Evolutionary conservation across 805 yeast species (phyloP), one percentile per base, ranked within the genome.

Genomic region (Yueomyces sinensis): DNA sequence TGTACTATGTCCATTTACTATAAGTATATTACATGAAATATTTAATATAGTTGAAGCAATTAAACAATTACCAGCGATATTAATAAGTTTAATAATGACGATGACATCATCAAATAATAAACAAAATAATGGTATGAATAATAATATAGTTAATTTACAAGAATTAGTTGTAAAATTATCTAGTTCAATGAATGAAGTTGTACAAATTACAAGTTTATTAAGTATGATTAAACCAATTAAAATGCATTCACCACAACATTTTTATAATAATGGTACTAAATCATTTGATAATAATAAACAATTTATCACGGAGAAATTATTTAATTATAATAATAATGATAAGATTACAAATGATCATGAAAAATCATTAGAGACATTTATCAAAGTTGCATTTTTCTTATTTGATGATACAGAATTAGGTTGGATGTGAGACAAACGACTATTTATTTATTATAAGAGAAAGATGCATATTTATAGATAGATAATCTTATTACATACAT

Each of bases 391-490:
- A 13, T 55, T 58, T 59, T 44, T 45, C 32, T 34, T 55, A 9
- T 33, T 54, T 1, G 56, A 52, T 33, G 55, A 49, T 30, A 41
- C 50, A 9, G 60, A 54, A 32, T 31, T 55, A 17, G 60, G 60
- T 5, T 55, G 60, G 60, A 41, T 40, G 30, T 44, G 30, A 36
- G 9, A 4, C 13, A 6, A 28, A 28, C 13, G 16, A n/a, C n/a
- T n/a, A n/a, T n/a, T n/a, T n/a, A n/a, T n/a, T n/a, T n/a, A n/a
- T n/a, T n/a, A n/a, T n/a, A n/a, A n/a, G n/a, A n/a, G n/a, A n/a
- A n/a, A n/a, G n/a, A n/a, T n/a, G n/a, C n/a, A n/a, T n/a, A n/a
- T n/a, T n/a, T n/a, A n/a, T n/a, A n/a, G n/a, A n/a, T n/a, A n/a
- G n/a, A n/a, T n/a, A n/a, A n/a, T n/a, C n/a, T n/a, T n/a, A n/a